Evolutionary conservation across 352 stramenopile genomes (phyloP).

Genomic region (Phytophthora idaei): DNA sequence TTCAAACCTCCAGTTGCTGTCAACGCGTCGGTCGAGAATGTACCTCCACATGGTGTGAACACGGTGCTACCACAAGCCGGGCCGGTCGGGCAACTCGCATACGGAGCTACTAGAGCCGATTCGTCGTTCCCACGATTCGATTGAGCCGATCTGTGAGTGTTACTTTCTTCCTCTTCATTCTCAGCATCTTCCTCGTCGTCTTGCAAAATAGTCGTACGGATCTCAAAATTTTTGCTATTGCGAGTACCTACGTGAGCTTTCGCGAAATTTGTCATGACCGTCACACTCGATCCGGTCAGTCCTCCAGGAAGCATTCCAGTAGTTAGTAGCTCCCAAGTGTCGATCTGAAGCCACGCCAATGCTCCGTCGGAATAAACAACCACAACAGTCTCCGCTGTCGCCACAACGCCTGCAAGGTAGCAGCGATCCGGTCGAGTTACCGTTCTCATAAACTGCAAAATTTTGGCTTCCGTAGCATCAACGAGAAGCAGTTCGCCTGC

Average conservation of each 20-base stretch:
- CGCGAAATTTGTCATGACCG: constrained; percentile 46
- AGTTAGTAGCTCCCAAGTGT: constrained; percentile 51
- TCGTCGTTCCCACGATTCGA: constrained; percentile 12
- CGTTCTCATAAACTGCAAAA: constrained; percentile 40
- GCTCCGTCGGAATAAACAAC: constrained; percentile 56
- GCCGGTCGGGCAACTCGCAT: constrained; percentile 57
- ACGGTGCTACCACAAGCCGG: constrained; percentile 47
- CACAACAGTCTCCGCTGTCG: constrained; percentile 56
- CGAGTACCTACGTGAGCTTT: constrained; percentile 65
- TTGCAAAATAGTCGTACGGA: constrained; percentile 54
- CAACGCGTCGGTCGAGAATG: constrained; percentile 47
- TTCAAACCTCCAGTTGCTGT: constrained; percentile 58
- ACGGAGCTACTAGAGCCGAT: constrained; percentile 46
- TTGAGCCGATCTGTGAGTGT: background rate
- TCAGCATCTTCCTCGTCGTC: constrained; percentile 69
- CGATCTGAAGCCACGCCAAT: constrained; percentile 55
- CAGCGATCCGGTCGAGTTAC: constrained; percentile 43
- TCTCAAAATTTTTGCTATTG: constrained; percentile 63
- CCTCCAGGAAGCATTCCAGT: constrained; percentile 35
- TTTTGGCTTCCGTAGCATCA: constrained; percentile 34
- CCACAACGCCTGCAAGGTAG: constrained; percentile 54
- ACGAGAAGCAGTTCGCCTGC: constrained; percentile 63
- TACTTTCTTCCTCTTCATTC: constrained; percentile 61
- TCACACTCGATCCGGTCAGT: constrained; percentile 22
- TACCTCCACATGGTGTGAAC: constrained; percentile 63